Base-by-base conservation (phyloP, 345 rosid species). In the Euphorbia peplus region DNA sequence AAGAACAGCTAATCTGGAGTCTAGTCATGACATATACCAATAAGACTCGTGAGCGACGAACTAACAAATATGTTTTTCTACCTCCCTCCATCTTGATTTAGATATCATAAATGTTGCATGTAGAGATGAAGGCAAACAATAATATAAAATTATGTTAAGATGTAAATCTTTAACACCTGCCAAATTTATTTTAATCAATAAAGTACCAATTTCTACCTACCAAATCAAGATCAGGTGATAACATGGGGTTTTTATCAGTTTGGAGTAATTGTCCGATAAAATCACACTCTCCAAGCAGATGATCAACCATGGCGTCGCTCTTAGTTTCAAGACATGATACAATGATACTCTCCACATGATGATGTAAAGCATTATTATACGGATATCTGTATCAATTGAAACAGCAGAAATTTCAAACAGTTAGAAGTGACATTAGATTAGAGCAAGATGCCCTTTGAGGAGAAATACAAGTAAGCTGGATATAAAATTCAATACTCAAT, bases 341-440 rank as follows among this genome's bases (percentile, higher is more conserved):
- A 70, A 92, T 75, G 64, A 92, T 86, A 76, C 90, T 95, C 80
- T 95, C 99, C 50, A 90, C 95, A 63, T 92, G 98, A 83, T 92
- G 98, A 80, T 95, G 99, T 79, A 95, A 71, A 24, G 96, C 96
- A 73, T 95, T 95, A 74, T 92, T 95, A 83, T 75, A 95, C 2
- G 97, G 99, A 70, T 95, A 95, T 90, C 99, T 95, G 80, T 76
- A 83, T 39, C 53, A 72, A 69, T 71, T 60, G 60, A 53, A 71
- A 70, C 5, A 77, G 51, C 56, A 74, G 56, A 70, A 58, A 52
- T 65, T 60, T 19, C 26, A n/a, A 24, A 57, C 11, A 56, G 57
- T 54, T 60, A 68, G 32, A 57, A 52, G 3, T 19, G 46, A 9
- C 13, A 14, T 25, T 35, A 28, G 62, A 47, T 53, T 52, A 39